Conservation (phyloP, 1,284 basidiomycete species). For the Trichosporon sp. region DNA sequence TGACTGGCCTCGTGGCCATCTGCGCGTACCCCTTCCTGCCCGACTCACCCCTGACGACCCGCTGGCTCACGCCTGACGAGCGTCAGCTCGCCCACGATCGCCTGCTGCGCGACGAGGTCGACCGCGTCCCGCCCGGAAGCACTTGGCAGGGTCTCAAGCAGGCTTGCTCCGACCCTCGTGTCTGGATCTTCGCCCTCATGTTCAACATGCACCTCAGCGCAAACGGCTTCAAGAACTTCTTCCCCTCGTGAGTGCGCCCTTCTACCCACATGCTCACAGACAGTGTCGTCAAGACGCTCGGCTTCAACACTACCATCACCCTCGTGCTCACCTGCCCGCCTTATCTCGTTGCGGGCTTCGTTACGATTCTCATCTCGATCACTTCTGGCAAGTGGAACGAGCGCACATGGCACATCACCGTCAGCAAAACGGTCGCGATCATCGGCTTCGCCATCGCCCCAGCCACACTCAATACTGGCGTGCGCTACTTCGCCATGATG, state of each 20-base stretch:
- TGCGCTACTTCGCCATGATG: slow-evolving; percentile 31
- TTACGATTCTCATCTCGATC: slow-evolving; percentile 22
- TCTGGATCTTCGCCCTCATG: slow-evolving; percentile 32
- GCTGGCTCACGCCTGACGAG: slow-evolving; percentile 17
- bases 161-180: slow-evolving; percentile 27
- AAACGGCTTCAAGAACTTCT: slow-evolving; percentile 34
- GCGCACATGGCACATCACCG: slow-evolving; percentile 30
- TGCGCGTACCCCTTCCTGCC: slow-evolving; percentile 16
- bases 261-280: neutral
- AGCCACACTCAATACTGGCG: slow-evolving; percentile 28
- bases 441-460: slow-evolving; percentile 32
- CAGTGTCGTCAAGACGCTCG: slow-evolving; percentile 23
- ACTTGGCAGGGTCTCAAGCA: slow-evolving; percentile 31
- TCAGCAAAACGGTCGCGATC: slow-evolving; percentile 24
- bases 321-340: slow-evolving; percentile 46
- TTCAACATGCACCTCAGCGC: slow-evolving; percentile 29
- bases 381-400: slow-evolving; percentile 29
- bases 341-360: slow-evolving; percentile 29
- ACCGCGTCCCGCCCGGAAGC: slow-evolving; percentile 24
- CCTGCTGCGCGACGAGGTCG: slow-evolving; percentile 28
- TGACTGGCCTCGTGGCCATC: slow-evolving; percentile 16
- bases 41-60: slow-evolving; percentile 15
- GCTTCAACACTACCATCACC: slow-evolving; percentile 37
- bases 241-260: slow-evolving; percentile 13
- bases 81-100: slow-evolving; percentile 17